Percentiles rank a stretch among this genome's conserved stretches.
These are phyloP conservation scores for Phytopythium vexans DNA, from an alignment of 352 stramenopile genomes.

Conservation along the genomic window DNA sequence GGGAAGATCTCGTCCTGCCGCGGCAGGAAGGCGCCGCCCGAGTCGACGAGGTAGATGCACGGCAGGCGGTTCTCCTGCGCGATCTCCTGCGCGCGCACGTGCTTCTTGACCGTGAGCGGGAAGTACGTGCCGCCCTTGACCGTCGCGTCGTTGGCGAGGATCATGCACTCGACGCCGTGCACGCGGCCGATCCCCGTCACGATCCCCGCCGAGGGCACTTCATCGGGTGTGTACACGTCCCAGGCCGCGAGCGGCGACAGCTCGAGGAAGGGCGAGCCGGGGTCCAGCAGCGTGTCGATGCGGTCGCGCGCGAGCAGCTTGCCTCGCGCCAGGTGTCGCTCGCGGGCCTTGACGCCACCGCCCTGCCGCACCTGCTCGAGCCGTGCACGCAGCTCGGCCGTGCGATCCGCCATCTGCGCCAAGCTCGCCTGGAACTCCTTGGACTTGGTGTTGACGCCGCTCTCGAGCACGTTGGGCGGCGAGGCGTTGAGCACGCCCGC, in stretches of 20 bases:
- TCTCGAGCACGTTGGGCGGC: constrained; percentile 59
- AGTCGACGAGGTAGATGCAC: constrained; percentile 97
- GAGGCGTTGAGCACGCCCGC: constrained; percentile 30
- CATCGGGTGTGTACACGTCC: constrained; percentile 82
- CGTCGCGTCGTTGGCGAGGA: constrained; percentile 98
- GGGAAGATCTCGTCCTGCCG: constrained; percentile 97
- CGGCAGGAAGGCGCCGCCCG: constrained; percentile 93
- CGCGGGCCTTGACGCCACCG: constrained; percentile 58
- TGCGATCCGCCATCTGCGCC: constrained; percentile 56
- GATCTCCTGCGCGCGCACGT: constrained; percentile 94
- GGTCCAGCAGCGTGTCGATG: constrained; percentile 94
- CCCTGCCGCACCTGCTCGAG: constrained; percentile 50
- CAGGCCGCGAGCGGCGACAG: constrained; percentile 89
- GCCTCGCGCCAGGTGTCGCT: constrained; percentile 66
- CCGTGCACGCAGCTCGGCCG: constrained; percentile 34
- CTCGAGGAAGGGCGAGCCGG: constrained; percentile 95
- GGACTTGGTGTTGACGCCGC: constrained; percentile 58
- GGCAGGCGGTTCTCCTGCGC: constrained; percentile 94
- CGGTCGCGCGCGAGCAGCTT: constrained; percentile 91
- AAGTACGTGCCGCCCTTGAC: constrained; percentile 99
- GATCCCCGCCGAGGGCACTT: constrained; percentile 84
- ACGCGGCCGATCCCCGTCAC: constrained; percentile 89
- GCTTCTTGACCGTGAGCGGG: constrained; percentile 98
- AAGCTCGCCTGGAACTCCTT: constrained; percentile 52
- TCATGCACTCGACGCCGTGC: constrained; percentile 92